Percentiles rank a stretch among this genome's conserved stretches.
Evolutionary conservation across 2,329 filamentous ascomycete genomes (phyloP).

Genomic region (Ophiostoma pallidulum): DNA sequence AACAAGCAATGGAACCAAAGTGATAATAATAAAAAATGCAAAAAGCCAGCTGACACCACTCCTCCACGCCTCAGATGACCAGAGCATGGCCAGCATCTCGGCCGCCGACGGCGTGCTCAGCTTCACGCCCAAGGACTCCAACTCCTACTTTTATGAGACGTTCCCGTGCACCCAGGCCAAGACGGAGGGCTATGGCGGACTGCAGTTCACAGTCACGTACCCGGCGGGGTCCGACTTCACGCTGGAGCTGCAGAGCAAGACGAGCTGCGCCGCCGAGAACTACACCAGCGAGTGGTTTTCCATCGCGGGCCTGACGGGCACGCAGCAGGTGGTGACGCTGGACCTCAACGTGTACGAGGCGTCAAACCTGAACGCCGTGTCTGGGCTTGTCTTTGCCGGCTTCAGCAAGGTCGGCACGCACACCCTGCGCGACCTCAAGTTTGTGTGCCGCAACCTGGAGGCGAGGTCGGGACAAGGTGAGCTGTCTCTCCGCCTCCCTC

Average conservation of each 20-base stretch:
- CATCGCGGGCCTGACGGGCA: slow-evolving; percentile 12
- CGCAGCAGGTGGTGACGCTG: slow-evolving; percentile 14
- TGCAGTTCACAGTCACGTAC: slow-evolving; percentile 14
- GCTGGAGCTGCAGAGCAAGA: slow-evolving; percentile 13
- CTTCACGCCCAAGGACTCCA: slow-evolving; percentile 10
- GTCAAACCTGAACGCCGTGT: slow-evolving; percentile 13
- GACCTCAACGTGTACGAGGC: slow-evolving; percentile 14
- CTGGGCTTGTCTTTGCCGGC: slow-evolving; percentile 14
- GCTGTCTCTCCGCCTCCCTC: neutral
- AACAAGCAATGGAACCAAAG: no score
- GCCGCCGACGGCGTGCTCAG: slow-evolving; percentile 7
- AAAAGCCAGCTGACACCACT: neutral
- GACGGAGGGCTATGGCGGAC: slow-evolving; percentile 12
- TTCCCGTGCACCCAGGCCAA: slow-evolving; percentile 12
- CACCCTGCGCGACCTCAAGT: slow-evolving; percentile 14
- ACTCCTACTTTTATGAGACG: slow-evolving; percentile 15
- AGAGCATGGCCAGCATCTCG: slow-evolving; percentile 11
- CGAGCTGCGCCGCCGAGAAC: slow-evolving; percentile 9
- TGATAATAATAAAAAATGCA: no score
- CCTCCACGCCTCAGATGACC: slow-evolving; percentile 6
- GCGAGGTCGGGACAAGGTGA: slow-evolving; percentile 4
- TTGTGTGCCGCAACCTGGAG: slow-evolving; percentile 13
- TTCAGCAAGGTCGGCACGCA: slow-evolving; percentile 11
- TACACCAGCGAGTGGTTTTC: slow-evolving; percentile 16
- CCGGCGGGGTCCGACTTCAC: slow-evolving; percentile 13